Evolutionary conservation across 768 basidiomycete species (phyloP), one percentile per base, ranked within the genome.

Genomic region (Calocybe cyanea): DNA sequence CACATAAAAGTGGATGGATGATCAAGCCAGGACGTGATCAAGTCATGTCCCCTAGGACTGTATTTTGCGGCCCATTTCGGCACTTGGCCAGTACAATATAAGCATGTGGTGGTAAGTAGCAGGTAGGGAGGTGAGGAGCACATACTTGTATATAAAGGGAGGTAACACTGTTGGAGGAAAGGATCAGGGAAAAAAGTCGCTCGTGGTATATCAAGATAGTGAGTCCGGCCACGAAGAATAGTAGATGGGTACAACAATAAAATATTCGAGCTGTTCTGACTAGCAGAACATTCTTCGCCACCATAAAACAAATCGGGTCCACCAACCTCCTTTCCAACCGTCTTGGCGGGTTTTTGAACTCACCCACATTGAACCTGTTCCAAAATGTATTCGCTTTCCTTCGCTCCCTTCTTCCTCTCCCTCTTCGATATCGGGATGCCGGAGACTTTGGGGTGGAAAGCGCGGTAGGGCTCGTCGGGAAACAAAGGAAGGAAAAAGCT

Each of bases 301-400:
- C 92, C 92, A 93, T 37, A 81, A 63, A 54, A 79, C 67, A 58
- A 93, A 81, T 51, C 85, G 72, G 35, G 78, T 78, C 88, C 88
- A 92, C 79, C 82, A 87, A 35, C 78, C 72, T 17, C 91, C 89
- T 57, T 79, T 70, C 81, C 83, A 92, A 9, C 80, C 84, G 21
- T 75, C 71, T 31, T 66, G 64, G 30, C 92, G 81, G 35, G 64
- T 58, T 55, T 75, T 79, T 17, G 72, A 59, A 45, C 87, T 82
- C 21, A 89, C 65, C 83, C 86, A 89, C 78, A 94, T 85, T 38
- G 75, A 70, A 7, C 91, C 91, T n/a, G 91, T 92, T 15, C 91
- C 91, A 60, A 81, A 80, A 23, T 75, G 76, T 47, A 92, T 74
- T 28, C 76, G 75, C 45, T 75, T 76, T 49, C 70, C 72, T 53